These are phyloP conservation scores for Blastobotrys arbuscula DNA, from an alignment of 1,139 yeast genomes.

Conservation along the genomic window DNA sequence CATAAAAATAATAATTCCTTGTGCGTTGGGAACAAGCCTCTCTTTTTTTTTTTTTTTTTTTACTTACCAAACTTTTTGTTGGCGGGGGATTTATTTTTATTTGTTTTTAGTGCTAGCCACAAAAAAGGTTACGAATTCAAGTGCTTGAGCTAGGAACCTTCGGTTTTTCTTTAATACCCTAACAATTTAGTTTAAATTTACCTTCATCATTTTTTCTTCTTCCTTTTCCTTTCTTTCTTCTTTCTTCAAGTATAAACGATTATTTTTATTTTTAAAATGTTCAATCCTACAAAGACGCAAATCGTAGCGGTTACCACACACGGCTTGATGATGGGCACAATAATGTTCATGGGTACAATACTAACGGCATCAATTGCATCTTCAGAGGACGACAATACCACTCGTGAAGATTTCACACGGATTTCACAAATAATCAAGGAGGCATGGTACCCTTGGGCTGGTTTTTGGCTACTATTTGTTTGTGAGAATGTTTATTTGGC, in stretches of 20 bases:
- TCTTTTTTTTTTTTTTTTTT: too few species aligned
- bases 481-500: constrained; percentile 1
- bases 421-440: background rate
- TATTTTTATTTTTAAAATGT: background rate
- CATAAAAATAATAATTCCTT: too few species aligned
- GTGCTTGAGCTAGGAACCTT: background rate
- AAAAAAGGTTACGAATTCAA: too few species aligned
- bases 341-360: background rate
- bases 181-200: too few species aligned
- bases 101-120: too few species aligned
- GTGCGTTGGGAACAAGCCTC: background rate
- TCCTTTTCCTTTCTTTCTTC: background rate
- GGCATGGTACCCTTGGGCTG: constrained; percentile 1
- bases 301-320: background rate
- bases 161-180: background rate
- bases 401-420: background rate
- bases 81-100: background rate
- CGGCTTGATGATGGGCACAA: background rate
- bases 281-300: background rate
- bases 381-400: background rate
- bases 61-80: background rate
- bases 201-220: too few species aligned
- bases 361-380: constrained; percentile 1
- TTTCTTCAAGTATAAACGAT: background rate
- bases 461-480: background rate